Evolutionary conservation across 192 early-diverging fungal species (phyloP).

Genomic region (Linnemannia hyalina): DNA sequence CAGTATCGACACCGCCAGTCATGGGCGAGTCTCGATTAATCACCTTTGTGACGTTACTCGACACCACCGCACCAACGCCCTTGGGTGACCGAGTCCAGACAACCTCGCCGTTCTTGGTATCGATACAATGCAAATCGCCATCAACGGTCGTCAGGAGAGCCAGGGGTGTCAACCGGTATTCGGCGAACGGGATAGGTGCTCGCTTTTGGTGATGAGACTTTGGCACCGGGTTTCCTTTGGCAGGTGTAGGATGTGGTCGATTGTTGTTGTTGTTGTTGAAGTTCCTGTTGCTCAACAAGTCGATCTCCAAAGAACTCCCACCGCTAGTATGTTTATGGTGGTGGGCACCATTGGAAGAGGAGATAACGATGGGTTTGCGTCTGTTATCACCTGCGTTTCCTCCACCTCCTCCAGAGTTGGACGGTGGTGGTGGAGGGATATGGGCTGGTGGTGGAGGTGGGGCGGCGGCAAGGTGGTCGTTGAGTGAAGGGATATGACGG

Average conservation of each 20-base stretch:
- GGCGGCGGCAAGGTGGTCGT: background rate
- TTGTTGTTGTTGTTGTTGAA: background rate
- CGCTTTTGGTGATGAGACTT: constrained; percentile 7
- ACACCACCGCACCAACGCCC: constrained; percentile 63
- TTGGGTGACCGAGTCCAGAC: constrained; percentile 73
- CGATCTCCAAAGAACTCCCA: background rate
- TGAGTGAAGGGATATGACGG: background rate
- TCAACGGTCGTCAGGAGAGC: constrained; percentile 82
- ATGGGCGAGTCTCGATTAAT: background rate
- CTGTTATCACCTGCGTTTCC: background rate
- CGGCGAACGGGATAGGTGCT: background rate
- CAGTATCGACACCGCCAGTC: background rate
- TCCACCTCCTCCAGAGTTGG: background rate
- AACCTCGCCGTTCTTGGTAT: constrained; percentile 64
- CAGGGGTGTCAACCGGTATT: constrained; percentile 40
- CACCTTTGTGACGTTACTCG: constrained; percentile 37
- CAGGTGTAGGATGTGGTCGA: background rate
- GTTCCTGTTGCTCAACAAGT: background rate
- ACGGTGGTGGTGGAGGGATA: too few relatives aligned
- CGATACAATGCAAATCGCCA: constrained; percentile 78
- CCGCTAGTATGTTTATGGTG: background rate
- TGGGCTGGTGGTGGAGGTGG: too few relatives aligned
- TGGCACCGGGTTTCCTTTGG: background rate
- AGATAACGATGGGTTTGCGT: background rate
- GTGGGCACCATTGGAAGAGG: background rate